phyloP scores from a whole-genome alignment of 2,329 filamentous ascomycete genomes.

The Nakataea oryzae region DNA sequence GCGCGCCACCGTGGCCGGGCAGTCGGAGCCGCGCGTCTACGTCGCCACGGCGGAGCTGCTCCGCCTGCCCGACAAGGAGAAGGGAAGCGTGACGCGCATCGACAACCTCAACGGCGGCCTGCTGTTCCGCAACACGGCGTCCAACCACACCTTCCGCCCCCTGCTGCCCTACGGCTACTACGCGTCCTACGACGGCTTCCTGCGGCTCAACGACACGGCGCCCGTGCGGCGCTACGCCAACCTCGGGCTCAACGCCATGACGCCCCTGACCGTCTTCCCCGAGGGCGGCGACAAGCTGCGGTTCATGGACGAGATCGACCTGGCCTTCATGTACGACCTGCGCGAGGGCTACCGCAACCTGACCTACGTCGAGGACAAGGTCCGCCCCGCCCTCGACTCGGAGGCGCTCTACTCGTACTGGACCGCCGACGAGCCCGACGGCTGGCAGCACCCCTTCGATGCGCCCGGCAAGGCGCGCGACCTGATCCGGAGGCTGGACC shows the following conservation, averaged over 20 bases:
- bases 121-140: slow-evolving; percentile 24
- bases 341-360: slow-evolving; percentile 32
- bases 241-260: slow-evolving; percentile 32
- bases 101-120: slow-evolving; percentile 34
- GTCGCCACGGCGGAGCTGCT: slow-evolving; percentile 24
- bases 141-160: slow-evolving; percentile 23
- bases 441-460: slow-evolving; percentile 2
- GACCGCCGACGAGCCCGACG: slow-evolving; percentile 22
- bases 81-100: slow-evolving; percentile 29
- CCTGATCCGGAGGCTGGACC: slow-evolving; percentile 38
- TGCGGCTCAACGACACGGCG: slow-evolving; percentile 24
- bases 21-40: slow-evolving; percentile 14
- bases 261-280: slow-evolving; percentile 27
- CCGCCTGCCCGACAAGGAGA: slow-evolving; percentile 33
- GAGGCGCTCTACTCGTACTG: slow-evolving; percentile 14
- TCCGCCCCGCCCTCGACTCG: background rate
- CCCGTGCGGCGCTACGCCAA: slow-evolving; percentile 22
- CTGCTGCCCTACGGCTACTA: slow-evolving; percentile 35
- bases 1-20: slow-evolving; percentile 19
- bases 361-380: slow-evolving; percentile 12
- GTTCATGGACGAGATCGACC: slow-evolving; percentile 25
- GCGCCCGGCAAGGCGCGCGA: slow-evolving; percentile 9
- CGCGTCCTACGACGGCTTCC: slow-evolving; percentile 30
- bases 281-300: slow-evolving; percentile 20
- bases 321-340: slow-evolving; percentile 34